Base-by-base conservation (phyloP, 257 asterid genomes). In the Nicotiana benthamiana region DNA sequence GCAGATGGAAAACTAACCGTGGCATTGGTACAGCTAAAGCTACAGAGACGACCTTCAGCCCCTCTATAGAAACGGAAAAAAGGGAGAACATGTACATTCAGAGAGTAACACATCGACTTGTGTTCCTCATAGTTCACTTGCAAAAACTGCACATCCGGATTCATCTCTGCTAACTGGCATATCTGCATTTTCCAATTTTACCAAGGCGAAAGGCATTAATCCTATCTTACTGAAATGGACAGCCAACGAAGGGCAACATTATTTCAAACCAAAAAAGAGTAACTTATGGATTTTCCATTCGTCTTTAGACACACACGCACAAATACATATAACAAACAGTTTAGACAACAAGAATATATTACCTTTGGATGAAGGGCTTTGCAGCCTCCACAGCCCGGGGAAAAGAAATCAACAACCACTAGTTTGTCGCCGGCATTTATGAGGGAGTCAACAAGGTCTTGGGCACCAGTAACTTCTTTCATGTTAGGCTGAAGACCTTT, bases 331-430 rank as follows among this genome's bases (percentile, higher is more conserved):
- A 75, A 75, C 15, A 6, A 75, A 4, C 36, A 16, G 34, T 12
- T 6, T 27, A 13, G 28, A 76, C 11, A 28, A 30, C n/a, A 77
- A 53, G 22, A 17, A 18, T n/a, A 2, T 22, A 53, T 62, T 80
- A 87, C 91, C 91, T 88, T 88, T 28, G 91, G 91, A 53, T 88
- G 89, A 72, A 88, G 88, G 64, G 91, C 89, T 80, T 75, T 86
- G 85, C 91, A 88, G 61, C 88, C 91, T 16, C 89, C 89, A 54
- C 91, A 88, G 30, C 88, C 88, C 26, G 91, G 91, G 82, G 91
- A 88, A 75, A 84, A 81, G 88, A 86, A 88, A 82, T 88, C 88
- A 53, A 88, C 88, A 68, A 88, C 79, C 13, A 88, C 85, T 18
- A 88, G 83, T 70, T 79, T 86, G 61, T 86, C 85, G 46, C 86